Evolutionary conservation across 1,284 basidiomycete genomes (phyloP).

Genomic region (Fistulinella cinereoalba): DNA sequence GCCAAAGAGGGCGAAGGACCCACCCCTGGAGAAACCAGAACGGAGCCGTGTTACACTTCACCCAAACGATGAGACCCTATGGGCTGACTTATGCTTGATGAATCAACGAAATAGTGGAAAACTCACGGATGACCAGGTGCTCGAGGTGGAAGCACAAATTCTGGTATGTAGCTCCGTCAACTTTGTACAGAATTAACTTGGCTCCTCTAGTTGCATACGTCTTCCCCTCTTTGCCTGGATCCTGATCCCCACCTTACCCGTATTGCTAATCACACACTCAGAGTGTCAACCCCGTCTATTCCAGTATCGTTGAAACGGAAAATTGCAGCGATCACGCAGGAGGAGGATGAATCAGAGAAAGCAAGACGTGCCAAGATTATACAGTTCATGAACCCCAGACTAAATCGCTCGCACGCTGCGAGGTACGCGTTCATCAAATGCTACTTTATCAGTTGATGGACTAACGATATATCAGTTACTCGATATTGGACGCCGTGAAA

Average conservation of each 20-base stretch:
- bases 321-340: constrained; percentile 55
- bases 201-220: constrained; percentile 57
- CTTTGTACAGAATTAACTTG: constrained; percentile 4
- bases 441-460: constrained; percentile 10
- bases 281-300: constrained; percentile 64
- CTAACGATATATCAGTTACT: constrained; percentile 41
- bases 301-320: constrained; percentile 78
- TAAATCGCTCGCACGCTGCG: constrained; percentile 43
- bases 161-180: constrained; percentile 45
- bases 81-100: constrained; percentile 69
- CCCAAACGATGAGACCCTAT: constrained; percentile 70
- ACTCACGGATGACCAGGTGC: constrained; percentile 66
- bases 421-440: constrained; percentile 37
- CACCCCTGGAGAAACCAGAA: constrained; percentile 54
- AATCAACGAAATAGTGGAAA: constrained; percentile 53
- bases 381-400: constrained; percentile 70
- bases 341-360: constrained; percentile 70
- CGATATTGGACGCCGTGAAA: constrained; percentile 49
- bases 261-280: constrained; percentile 65
- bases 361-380: constrained; percentile 67
- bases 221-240: constrained; percentile 70
- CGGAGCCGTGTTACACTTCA: constrained; percentile 67
- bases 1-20: constrained; percentile 52
- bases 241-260: constrained; percentile 72
- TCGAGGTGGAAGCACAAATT: constrained; percentile 69